Evolutionary conservation across 352 stramenopile genomes (phyloP).

Genomic region (Nothophytophthora sp.): DNA sequence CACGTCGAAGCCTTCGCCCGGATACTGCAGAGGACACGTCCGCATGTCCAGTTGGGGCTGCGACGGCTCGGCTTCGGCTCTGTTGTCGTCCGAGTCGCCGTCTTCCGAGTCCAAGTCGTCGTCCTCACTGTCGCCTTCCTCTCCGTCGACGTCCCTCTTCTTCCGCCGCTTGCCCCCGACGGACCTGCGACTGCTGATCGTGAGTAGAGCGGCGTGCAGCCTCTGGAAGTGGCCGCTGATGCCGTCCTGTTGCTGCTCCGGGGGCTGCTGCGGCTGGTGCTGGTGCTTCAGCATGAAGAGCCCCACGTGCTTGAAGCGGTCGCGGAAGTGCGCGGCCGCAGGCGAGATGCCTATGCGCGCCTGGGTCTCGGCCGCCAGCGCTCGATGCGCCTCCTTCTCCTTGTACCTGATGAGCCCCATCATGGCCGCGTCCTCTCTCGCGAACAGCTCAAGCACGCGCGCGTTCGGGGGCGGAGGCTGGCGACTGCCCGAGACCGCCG

Average conservation of each 20-base stretch:
- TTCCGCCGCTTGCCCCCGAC: background rate
- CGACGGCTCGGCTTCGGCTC: background rate
- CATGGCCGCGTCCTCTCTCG: conserved; percentile 54
- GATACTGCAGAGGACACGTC: conserved; percentile 31
- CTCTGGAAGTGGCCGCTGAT: conserved; percentile 70
- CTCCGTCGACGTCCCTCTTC: background rate
- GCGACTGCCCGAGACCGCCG: too few species aligned
- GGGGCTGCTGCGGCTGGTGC: conserved; percentile 20
- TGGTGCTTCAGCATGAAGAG: conserved; percentile 46
- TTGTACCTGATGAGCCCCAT: conserved; percentile 67
- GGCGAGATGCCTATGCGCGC: conserved; percentile 43
- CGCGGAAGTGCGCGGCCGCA: conserved; percentile 52
- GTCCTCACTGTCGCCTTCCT: conserved; percentile 5
- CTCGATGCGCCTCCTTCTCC: conserved; percentile 43
- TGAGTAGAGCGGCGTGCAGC: conserved; percentile 50
- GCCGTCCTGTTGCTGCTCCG: conserved; percentile 40
- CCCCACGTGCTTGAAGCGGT: conserved; percentile 67
- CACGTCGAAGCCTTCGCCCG: conserved; percentile 37
- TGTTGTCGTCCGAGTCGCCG: conserved; percentile 1
- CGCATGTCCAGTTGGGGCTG: conserved; percentile 2
- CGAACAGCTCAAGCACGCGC: conserved; percentile 52
- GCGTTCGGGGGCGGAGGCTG: conserved; percentile 4
- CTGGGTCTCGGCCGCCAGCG: conserved; percentile 40
- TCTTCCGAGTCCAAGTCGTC: conserved; percentile 20
- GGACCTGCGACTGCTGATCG: background rate